Evolutionary conservation across 176 grass and related monocot genomes (phyloP).

Genomic region (Carex scoparia): DNA sequence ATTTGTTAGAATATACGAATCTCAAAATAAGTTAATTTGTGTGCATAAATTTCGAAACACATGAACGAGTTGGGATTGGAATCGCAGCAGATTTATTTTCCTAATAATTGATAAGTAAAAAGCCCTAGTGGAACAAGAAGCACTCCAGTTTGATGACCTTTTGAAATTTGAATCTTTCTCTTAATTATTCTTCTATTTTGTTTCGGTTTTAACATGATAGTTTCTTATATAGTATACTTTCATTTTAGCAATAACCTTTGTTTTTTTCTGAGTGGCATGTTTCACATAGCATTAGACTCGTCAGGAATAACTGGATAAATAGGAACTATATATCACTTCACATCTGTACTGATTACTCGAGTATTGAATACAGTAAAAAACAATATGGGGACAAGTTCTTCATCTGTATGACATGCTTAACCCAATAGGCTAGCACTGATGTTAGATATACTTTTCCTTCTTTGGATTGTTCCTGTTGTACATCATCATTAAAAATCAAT

Average conservation of each 20-base stretch:
- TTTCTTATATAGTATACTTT: background rate
- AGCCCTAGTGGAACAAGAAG: background rate
- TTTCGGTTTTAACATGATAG: background rate
- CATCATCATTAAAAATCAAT: background rate
- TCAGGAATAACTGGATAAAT: background rate
- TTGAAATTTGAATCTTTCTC: background rate
- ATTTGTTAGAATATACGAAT: no score
- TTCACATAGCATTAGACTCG: background rate
- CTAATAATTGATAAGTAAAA: background rate
- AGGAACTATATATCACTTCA: background rate
- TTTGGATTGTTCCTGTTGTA: constrained; percentile 8
- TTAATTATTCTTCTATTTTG: background rate
- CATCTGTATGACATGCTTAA: background rate
- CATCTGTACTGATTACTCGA: background rate
- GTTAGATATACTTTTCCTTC: background rate
- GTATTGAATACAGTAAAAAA: constrained; percentile 17
- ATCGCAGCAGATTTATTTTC: no score
- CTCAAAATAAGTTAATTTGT: no score
- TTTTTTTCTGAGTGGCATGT: background rate
- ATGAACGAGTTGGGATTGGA: no score
- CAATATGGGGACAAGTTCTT: background rate
- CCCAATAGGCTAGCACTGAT: background rate
- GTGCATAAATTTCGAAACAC: no score
- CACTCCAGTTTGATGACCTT: background rate
- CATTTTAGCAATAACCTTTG: background rate